Evolutionary conservation across 306 rosid genomes (phyloP).

Genomic region (Corylus heterophylla): DNA sequence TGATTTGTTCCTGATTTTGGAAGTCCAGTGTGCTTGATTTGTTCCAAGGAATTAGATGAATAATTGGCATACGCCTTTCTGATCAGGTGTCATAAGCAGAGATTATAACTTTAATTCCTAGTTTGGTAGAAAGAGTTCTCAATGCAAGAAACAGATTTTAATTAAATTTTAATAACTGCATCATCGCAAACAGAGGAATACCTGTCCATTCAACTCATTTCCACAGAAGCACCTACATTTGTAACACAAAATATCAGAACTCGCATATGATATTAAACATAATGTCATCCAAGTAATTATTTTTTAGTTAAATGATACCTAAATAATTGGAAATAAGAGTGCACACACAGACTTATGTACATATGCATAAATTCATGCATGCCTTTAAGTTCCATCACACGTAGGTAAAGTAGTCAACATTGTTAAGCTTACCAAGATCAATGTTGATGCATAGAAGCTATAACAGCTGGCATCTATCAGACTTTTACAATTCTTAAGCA

Average conservation of each 20-base stretch:
- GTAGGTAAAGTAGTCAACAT: background rate
- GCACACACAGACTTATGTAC: background rate
- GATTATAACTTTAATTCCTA: background rate
- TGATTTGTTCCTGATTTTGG: background rate
- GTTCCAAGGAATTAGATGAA: background rate
- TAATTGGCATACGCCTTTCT: background rate
- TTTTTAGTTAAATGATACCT: background rate
- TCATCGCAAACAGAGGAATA: constrained; percentile 30
- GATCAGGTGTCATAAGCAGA: background rate
- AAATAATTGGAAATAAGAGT: background rate
- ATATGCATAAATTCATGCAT: background rate
- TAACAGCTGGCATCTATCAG: background rate
- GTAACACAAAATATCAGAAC: constrained; percentile 37
- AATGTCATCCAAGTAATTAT: constrained; percentile 3
- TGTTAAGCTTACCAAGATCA: background rate
- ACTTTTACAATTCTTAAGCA: background rate
- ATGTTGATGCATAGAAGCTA: background rate
- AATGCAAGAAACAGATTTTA: constrained; percentile 5
- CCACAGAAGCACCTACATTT: constrained; percentile 67
- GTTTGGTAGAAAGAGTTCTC: background rate
- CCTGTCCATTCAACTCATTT: constrained; percentile 78
- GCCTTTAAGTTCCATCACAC: background rate
- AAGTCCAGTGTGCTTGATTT: background rate
- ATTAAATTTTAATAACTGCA: constrained; percentile 21
- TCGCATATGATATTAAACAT: constrained; percentile 5